Evolutionary conservation across 345 rosid species (phyloP).

Genomic region (Eucalyptus fibrosa): DNA sequence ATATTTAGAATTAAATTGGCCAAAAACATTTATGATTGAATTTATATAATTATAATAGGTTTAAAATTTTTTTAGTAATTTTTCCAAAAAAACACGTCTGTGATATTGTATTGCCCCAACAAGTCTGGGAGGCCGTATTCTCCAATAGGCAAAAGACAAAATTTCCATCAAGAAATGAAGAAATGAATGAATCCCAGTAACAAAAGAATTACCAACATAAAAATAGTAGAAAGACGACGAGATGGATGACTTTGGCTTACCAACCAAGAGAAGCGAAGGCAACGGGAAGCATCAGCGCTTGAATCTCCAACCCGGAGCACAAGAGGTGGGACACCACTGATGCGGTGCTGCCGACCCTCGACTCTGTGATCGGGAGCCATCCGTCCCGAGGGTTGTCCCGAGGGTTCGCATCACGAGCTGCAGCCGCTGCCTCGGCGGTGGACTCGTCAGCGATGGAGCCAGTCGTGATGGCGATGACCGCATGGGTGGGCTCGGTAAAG

Average conservation of each 20-base stretch:
- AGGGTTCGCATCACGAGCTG: no score
- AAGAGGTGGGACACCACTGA: constrained; percentile 4
- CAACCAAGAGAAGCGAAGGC: constrained; percentile 12
- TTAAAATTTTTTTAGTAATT: no score
- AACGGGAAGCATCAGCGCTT: constrained; percentile 6
- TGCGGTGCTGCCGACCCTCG: not conserved
- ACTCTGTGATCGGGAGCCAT: constrained; percentile 11
- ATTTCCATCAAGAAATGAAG: not conserved
- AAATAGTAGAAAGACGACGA: not conserved
- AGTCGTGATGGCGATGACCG: no score
- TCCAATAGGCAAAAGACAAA: not conserved
- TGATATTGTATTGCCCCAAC: not conserved
- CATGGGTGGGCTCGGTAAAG: not conserved
- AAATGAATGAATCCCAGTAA: not conserved
- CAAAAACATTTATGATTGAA: no score
- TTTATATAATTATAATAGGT: no score
- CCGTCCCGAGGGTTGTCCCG: not conserved
- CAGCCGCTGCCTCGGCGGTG: rapidly evolving
- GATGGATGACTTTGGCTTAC: not conserved
- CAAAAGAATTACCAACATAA: not conserved
- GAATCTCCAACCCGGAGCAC: constrained; percentile 12
- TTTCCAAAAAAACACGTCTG: not conserved
- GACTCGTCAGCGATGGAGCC: no score
- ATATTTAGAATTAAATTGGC: no score
- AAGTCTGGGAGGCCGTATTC: not conserved